Base-by-base conservation (phyloP, 139 green algal genomes). In the Zygnema cylindricum region DNA sequence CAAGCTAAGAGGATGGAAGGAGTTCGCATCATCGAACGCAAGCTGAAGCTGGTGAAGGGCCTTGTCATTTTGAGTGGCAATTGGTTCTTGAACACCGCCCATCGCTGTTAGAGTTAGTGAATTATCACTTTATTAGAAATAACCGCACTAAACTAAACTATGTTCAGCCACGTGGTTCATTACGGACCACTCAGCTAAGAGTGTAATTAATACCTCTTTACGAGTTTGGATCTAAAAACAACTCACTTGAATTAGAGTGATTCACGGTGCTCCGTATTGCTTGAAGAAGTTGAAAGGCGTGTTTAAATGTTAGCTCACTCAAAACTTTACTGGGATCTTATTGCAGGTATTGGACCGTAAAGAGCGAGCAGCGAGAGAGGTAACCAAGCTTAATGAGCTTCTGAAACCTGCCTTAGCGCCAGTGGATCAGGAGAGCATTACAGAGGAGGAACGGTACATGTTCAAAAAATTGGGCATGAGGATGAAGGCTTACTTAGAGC, bases 401-500 rank as follows among this genome's bases (percentile, higher is more conserved):
- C 41, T 81, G 85, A 41, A 79, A 55, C 77, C 55, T 33, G 33
- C 54, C 35, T 55, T 69, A 25, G 32, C 43, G 77, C 76, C 85
- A 22, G 77, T 55, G 78, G 85, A 90, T 69, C 54, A 25, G 1
- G 85, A 90, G 85, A 89, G 32, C n/a, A 84, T 90, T 1, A 90
- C 85, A 22, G 79, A 89, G 85, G 85, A 90, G 85, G 85, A 90
- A 76, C 81, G 85, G 2, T 89, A 88, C 85, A 86, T 54, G 33
- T 90, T 90, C 63, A 32, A 30, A 32, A 79, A 81, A 38, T 78
- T 90, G 0, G 85, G 85, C 54, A 77, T 86, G 35, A 90, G 76
- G 32, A 90, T 90, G 85, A 88, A 89, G 3, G 85, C 85, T 1
- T 90, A 90, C 77, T 78, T 90, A 7, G 77, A 90, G 82, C 82